Base-by-base conservation (phyloP, 805 yeast genomes). In the Kazachstania bromeliacearum region DNA sequence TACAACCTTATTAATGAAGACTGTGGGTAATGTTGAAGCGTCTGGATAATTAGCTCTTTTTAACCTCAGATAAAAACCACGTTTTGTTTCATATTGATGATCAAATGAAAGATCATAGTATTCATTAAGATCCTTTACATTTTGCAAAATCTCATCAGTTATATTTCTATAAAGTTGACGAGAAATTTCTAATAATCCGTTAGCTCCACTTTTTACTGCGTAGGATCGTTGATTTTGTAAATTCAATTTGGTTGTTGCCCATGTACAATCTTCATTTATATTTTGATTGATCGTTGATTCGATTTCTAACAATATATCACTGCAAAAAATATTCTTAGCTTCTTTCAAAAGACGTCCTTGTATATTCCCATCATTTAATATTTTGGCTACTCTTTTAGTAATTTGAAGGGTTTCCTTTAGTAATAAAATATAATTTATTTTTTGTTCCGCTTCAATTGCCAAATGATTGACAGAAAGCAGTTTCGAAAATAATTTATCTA, bases 141-240 rank as follows among this genome's bases (percentile, higher is more conserved):
- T 50, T 5, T 38, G 33, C 13, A 60, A 31, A 2, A 67, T 52
- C 33, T 67, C 69, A 33, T 66, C 65, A 5, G 62, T 48, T 4
- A 59, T 46, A 4, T 46, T 53, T 34, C 62, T 57, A 37, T 69
- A 68, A 0, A 67, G 37, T 39, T 65, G 61, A 28, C 74, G 50
- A 3, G 70, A 66, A 0, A 67, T 60, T 45, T 67, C 72, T 1
- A 70, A 46, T 8, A 70, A 43, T 0, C 75, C 75, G 46, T 70
- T 69, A 2, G 51, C 45, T 0, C 71, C 72, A 25, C 63, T 49
- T 39, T 57, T 68, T 0, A 69, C 64, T 0, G 74, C 73, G 47
- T 63, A 66, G 20, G 65, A 56, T 40, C 57, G 56, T 38, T 68
- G 74, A 40, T 67, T 68, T 42, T 60, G 63, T 24, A 68, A 42